Base-by-base conservation (phyloP, 2,329 filamentous ascomycete genomes). In the Talaromyces piceae region DNA sequence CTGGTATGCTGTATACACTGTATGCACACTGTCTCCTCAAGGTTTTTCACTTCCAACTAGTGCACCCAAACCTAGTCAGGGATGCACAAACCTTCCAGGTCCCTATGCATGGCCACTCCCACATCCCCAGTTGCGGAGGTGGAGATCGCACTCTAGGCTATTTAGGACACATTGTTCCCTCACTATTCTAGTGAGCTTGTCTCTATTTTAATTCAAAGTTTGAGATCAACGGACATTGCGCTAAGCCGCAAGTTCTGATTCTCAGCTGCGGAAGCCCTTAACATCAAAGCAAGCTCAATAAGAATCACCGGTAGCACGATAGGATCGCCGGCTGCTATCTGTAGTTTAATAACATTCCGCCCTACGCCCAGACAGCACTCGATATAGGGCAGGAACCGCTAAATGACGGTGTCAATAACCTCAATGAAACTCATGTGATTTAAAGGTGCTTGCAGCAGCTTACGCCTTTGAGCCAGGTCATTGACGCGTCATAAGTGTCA, bases 121-220 rank as follows among this genome's bases (percentile, higher is more conserved):
- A 47, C 28, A 47, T 47, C 28, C 12, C 37, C 28, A 16, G 45
- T 12, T 47, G 28, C 18, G 28, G 45, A 9, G 45, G 45, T 6
- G 45, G 28, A 26, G 45, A 47, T 16, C 16, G 30, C 22, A 28
- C 26, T 37, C 20, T 47, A 18, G 31, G 18, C 18, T n/a, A 27
- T n/a, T n/a, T 47, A 37, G 26, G 26, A 13, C 30, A 18, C 12
- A 27, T 47, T 47, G 28, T 27, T 13, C 30, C 37, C 12, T 18
- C 45, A 4, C 45, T 47, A 28, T 47, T 47, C 37, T 47, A 28
- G 45, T 47, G 37, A 26, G 45, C 7, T 26, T 47, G 20, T 23
- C 3, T 25, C 27, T 33, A 33, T 18, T 2, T 37, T 23, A 4
- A 11, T 11, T 8, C 18, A 33, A 47, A 28, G 45, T 33, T 47